phyloP scores from a whole-genome alignment of 345 rosid species.

The Heritiera fomes region DNA sequence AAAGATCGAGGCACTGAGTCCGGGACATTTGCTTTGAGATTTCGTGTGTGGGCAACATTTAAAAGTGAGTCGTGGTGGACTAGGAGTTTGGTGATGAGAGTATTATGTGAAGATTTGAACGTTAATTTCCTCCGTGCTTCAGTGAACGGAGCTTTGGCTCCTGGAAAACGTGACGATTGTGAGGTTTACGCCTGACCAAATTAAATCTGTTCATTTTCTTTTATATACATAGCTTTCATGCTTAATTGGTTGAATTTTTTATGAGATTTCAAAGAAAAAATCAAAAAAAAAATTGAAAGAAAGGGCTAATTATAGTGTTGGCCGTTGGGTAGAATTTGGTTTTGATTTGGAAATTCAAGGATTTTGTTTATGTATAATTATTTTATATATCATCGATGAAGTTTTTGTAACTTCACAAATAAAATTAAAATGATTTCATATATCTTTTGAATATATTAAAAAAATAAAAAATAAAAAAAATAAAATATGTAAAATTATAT shows the following conservation, averaged over 20 bases:
- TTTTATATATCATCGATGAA: too few relatives aligned
- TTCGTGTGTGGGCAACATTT: slow-evolving; percentile 33
- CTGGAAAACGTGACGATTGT: slow-evolving; percentile 20
- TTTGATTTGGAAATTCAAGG: background rate
- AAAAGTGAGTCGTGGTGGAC: slow-evolving; percentile 33
- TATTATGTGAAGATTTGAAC: slow-evolving; percentile 38
- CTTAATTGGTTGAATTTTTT: background rate
- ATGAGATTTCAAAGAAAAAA: background rate
- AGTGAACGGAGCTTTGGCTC: background rate
- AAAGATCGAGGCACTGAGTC: slow-evolving; percentile 26
- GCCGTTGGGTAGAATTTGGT: background rate
- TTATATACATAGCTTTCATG: background rate
- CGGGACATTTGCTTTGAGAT: slow-evolving; percentile 30
- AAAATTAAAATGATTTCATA: too few relatives aligned
- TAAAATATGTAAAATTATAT: too few relatives aligned
- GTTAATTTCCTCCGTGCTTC: slow-evolving; percentile 29
- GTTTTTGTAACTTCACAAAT: too few relatives aligned
- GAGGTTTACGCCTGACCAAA: slow-evolving; percentile 16
- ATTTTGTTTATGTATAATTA: too few relatives aligned
- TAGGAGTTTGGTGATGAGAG: slow-evolving; percentile 23
- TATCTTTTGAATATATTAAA: too few relatives aligned
- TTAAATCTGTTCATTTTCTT: background rate
- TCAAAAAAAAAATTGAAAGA: background rate
- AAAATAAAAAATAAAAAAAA: too few relatives aligned
- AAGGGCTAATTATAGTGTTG: background rate